phyloP scores from a whole-genome alignment of 1,139 yeast species.

The Taphrina flavorubra region DNA sequence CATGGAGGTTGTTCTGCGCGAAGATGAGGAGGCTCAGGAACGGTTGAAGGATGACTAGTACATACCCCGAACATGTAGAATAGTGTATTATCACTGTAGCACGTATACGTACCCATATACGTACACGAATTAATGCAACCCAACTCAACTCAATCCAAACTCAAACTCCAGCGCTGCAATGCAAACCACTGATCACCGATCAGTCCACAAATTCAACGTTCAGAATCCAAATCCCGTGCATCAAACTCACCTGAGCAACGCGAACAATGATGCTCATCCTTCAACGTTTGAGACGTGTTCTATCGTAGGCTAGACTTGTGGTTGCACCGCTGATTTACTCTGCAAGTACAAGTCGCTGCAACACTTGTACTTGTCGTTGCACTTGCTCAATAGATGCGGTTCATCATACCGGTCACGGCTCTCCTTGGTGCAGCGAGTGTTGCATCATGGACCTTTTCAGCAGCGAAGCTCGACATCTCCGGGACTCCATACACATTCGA shows the following conservation, averaged over 20 bases:
- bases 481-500: slow-evolving; percentile 24
- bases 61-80: background rate
- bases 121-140: too few species aligned
- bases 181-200: background rate
- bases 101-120: too few species aligned
- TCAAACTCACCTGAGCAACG: background rate
- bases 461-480: slow-evolving; percentile 33
- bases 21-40: slow-evolving; percentile 13
- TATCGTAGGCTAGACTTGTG: too few species aligned
- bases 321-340: too few species aligned
- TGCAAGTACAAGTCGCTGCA: too few species aligned
- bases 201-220: background rate
- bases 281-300: too few species aligned
- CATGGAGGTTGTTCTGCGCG: slow-evolving; percentile 32
- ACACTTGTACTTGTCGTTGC: too few species aligned
- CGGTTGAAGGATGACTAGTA: background rate
- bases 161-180: too few species aligned
- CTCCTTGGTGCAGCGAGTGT: slow-evolving; percentile 9
- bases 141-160: background rate
- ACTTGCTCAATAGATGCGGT: slow-evolving; percentile 7
- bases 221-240: too few species aligned
- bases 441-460: slow-evolving; percentile 25
- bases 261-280: background rate
- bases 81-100: background rate
- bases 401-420: slow-evolving; percentile 5